These are phyloP conservation scores for Xylariaceae sp. DNA, from an alignment of 2,329 filamentous ascomycete species.

Conservation along the genomic window DNA sequence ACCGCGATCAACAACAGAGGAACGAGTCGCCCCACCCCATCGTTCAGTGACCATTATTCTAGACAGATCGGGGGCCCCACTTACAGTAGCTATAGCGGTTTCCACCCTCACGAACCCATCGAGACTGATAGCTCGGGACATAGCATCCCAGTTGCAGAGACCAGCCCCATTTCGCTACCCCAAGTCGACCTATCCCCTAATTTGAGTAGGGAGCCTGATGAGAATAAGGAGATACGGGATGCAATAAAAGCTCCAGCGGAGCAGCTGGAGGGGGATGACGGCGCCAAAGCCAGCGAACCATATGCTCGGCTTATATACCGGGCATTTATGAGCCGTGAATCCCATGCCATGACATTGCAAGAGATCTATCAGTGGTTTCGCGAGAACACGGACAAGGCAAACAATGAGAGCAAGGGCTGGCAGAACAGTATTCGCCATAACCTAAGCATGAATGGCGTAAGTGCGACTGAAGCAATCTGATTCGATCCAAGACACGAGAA, in stretches of 20 bases:
- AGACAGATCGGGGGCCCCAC: constrained; percentile 12
- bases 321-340: constrained; percentile 63
- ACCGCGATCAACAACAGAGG: constrained; percentile 8
- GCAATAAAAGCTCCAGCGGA: constrained; percentile 20
- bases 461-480: constrained; percentile 29
- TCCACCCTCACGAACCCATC: not conserved
- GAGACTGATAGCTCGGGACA: not conserved
- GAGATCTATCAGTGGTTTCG: constrained; percentile 90
- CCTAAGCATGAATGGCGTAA: constrained; percentile 88
- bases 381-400: constrained; percentile 71
- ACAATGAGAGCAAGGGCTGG: constrained; percentile 67
- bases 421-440: constrained; percentile 96
- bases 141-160: too few species aligned
- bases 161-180: too few species aligned
- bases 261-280: constrained; percentile 24
- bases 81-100: constrained; percentile 7
- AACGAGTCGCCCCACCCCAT: constrained; percentile 7
- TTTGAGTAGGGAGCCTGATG: constrained; percentile 1
- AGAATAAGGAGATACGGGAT: constrained; percentile 10
- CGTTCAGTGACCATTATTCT: constrained; percentile 16
- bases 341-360: constrained; percentile 69
- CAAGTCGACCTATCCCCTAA: too few species aligned
- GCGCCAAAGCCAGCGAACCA: constrained; percentile 48
- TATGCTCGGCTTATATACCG: constrained; percentile 79
- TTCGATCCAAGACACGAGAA: not conserved